Base-by-base conservation (phyloP, 805 yeast species). In the Metschnikowia matae region DNA sequence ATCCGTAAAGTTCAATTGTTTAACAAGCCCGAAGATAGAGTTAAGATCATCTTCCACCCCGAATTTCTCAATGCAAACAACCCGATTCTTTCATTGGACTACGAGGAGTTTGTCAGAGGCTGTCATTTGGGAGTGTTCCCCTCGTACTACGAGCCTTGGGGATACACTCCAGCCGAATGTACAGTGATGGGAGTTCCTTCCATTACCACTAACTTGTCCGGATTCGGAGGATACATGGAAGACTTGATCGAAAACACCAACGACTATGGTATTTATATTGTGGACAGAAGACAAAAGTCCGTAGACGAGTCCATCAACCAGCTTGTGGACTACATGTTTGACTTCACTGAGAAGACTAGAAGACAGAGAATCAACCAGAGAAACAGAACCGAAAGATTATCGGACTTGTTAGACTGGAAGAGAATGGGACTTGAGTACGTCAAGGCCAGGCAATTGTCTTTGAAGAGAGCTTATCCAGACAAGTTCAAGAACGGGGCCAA, bases 181-280 rank as follows among this genome's bases (percentile, higher is more conserved):
- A 92, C 99, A 0, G 99, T 94, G 21, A 92, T 92, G 99, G 99
- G 99, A 50, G 96, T 94, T 52, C 99, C 99, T 15, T 89, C 97
- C 6, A 88, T 92, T 62, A 92, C 99, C 10, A 92, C 99, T 39
- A 92, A 92, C 67, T 73, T 92, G 53, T 89, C 97, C 2, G 99
- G 99, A 1, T 92, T 92, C 65, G 99, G 99, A 45, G 95, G 98
- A 58, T 92, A 92, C 73, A 92, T 92, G 98, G 99, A 92, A 71
- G 97, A 92, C 67, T 77, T 92, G 56, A 92, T 92, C 66, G 97
- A 92, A 66, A 88, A 89, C 62, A 86, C 97, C 17, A 80, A 86
- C 53, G 98, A 94, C 70, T 94, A 94, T 64, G 99, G 99, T 64
- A 94, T 92, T 63, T 94, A 94, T 71, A 89, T 92, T 58, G 97